Conservation (phyloP, 306 rosid genomes). For the Boehmeria nivea region DNA sequence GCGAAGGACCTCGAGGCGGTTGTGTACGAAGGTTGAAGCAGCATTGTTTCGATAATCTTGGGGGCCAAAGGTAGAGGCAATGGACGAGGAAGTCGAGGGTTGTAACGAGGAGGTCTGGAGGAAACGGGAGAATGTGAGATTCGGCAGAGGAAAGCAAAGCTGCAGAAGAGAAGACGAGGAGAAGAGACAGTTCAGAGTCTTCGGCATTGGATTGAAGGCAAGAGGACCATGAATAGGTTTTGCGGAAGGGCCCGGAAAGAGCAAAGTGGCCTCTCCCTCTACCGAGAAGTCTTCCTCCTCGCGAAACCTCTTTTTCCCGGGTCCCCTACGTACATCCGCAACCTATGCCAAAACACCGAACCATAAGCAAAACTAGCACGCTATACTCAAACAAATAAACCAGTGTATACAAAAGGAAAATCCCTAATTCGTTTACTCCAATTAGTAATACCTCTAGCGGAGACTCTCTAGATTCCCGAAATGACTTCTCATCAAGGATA, state of each 20-base stretch:
- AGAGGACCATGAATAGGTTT: constrained; percentile 48
- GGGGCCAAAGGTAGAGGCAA: constrained; percentile 27
- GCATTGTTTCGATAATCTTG: constrained; percentile 6
- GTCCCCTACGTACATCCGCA: no score
- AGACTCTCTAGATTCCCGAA: no score
- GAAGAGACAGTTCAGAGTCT: constrained; percentile 24
- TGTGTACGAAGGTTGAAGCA: constrained; percentile 25
- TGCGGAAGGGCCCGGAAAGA: constrained; percentile 19
- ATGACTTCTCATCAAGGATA: no score
- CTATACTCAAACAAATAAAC: no score
- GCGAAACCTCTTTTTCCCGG: no score
- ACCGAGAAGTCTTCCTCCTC: constrained; percentile 11
- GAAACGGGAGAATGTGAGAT: constrained; percentile 29
- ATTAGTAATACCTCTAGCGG: no score
- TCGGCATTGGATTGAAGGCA: constrained; percentile 44
- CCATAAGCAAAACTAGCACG: no score
- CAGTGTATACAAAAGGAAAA: no score
- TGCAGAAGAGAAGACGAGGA: constrained; percentile 39
- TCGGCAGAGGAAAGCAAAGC: constrained; percentile 19
- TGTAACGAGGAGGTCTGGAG: constrained; percentile 26
- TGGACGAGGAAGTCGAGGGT: constrained; percentile 51
- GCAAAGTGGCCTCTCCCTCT: constrained; percentile 40
- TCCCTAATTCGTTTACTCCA: no score
- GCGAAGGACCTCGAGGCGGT: constrained; percentile 36
- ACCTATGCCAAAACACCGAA: no score